Conservation (phyloP, 345 rosid genomes). For the Moringa oleifera region DNA sequence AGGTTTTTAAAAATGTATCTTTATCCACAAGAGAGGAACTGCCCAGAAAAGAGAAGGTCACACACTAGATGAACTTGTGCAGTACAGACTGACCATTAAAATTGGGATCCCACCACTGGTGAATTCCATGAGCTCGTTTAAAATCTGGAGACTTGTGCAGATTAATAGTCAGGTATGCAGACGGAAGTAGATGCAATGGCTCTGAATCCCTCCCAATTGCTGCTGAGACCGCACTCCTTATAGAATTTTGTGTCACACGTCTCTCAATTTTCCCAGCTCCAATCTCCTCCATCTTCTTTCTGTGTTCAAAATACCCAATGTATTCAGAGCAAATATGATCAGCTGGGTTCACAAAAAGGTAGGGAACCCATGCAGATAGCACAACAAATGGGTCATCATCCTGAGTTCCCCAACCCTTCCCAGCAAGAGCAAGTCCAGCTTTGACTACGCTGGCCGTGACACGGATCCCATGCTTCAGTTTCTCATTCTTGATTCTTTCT, state of each 20-base stretch:
- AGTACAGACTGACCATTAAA: constrained; percentile 30
- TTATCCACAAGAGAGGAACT: no score
- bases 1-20: no score
- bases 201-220: constrained; percentile 23
- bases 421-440: constrained; percentile 53
- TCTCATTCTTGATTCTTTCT: constrained; percentile 41
- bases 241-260: constrained; percentile 42
- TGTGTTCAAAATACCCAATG: constrained; percentile 58
- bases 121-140: constrained; percentile 61
- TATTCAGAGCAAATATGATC: constrained; percentile 58
- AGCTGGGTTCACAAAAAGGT: constrained; percentile 43
- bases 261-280: constrained; percentile 50
- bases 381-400: constrained; percentile 27
- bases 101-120: constrained; percentile 69
- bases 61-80: constrained; percentile 20
- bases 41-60: no score
- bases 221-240: constrained; percentile 31
- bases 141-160: constrained; percentile 30
- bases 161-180: constrained; percentile 44
- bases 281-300: constrained; percentile 53
- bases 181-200: constrained; percentile 59
- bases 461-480: constrained; percentile 46
- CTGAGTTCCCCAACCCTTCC: constrained; percentile 22
- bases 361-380: constrained; percentile 48
- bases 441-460: constrained; percentile 46